These are phyloP conservation scores for Chenopodium album DNA, from an alignment of 148 eudicot species.

Conservation along the genomic window DNA sequence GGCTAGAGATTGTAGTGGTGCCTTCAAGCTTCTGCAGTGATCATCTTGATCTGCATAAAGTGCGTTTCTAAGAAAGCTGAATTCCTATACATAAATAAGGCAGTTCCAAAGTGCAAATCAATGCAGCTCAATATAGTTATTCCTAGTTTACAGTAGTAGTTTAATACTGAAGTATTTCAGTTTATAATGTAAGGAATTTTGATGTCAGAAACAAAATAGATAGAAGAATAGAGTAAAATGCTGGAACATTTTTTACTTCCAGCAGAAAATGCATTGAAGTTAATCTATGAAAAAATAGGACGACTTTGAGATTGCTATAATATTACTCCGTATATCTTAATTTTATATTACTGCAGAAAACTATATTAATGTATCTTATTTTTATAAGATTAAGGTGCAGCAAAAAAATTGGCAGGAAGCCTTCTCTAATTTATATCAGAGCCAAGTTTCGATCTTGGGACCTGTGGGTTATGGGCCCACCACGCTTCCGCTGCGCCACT, in stretches of 20 bases:
- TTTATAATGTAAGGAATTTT: slow-evolving; percentile 2
- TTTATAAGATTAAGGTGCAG: too few species aligned
- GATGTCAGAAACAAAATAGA: slow-evolving; percentile 4
- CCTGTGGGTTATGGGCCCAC: slow-evolving; percentile 48
- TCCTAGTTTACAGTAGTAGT: slow-evolving; percentile 1
- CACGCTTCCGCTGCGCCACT: slow-evolving; percentile 46
- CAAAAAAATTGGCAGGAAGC: slow-evolving; percentile 7
- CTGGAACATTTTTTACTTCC: slow-evolving; percentile 33
- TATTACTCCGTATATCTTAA: too few species aligned
- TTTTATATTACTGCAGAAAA: too few species aligned
- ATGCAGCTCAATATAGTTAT: neutral
- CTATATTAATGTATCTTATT: too few species aligned
- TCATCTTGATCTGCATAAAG: slow-evolving; percentile 43
- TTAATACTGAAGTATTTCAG: neutral
- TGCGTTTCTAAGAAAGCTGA: slow-evolving; percentile 12
- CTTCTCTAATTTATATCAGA: slow-evolving; percentile 19
- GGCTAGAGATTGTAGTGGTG: slow-evolving; percentile 56
- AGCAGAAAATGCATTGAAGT: slow-evolving; percentile 21
- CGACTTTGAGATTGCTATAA: neutral
- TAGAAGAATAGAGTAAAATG: slow-evolving; percentile 1
- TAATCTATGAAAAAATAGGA: neutral
- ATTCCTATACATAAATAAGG: slow-evolving; percentile 13
- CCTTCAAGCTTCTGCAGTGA: slow-evolving; percentile 72
- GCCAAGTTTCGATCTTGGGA: slow-evolving; percentile 43
- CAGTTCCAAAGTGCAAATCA: neutral